Conservation (phyloP, 2,329 filamentous ascomycete species). For the Aspergillus melleus region DNA sequence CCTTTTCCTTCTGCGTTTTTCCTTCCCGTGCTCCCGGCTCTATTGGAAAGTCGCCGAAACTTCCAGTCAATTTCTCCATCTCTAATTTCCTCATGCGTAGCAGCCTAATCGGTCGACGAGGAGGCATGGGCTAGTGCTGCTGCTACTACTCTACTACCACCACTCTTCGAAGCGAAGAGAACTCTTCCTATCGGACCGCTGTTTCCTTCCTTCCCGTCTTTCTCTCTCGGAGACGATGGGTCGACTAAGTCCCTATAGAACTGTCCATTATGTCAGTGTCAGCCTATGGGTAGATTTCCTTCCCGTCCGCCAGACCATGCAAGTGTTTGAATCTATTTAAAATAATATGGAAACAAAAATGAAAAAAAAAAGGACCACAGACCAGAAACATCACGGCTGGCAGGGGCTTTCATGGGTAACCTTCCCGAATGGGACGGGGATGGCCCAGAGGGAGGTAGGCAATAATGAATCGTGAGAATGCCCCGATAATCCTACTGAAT, state of each 20-base stretch:
- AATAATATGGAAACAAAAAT: too few species aligned
- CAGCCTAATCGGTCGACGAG: slow-evolving; percentile 13
- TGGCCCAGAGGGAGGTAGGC: too few species aligned
- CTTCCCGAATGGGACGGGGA: slow-evolving; percentile 1
- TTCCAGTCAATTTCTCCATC: neutral
- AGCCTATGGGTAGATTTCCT: slow-evolving; percentile 1
- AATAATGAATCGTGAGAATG: neutral
- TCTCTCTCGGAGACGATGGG: neutral
- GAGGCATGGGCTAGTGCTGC: neutral
- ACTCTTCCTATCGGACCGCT: too few species aligned
- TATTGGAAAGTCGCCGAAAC: neutral
- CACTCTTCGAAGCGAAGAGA: too few species aligned
- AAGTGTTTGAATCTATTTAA: neutral
- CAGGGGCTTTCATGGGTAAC: neutral
- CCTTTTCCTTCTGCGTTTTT: too few species aligned
- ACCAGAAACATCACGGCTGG: neutral
- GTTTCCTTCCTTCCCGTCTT: too few species aligned
- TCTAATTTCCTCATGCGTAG: slow-evolving; percentile 17
- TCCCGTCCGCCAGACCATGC: neutral
- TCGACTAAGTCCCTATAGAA: neutral
- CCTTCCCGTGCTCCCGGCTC: neutral
- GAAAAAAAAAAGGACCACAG: neutral
- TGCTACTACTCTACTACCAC: too few species aligned
- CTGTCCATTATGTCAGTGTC: neutral
- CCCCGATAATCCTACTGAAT: neutral